Evolutionary conservation across 1,139 yeast species (phyloP).

Genomic region (Scheffersomyces quercinus): DNA sequence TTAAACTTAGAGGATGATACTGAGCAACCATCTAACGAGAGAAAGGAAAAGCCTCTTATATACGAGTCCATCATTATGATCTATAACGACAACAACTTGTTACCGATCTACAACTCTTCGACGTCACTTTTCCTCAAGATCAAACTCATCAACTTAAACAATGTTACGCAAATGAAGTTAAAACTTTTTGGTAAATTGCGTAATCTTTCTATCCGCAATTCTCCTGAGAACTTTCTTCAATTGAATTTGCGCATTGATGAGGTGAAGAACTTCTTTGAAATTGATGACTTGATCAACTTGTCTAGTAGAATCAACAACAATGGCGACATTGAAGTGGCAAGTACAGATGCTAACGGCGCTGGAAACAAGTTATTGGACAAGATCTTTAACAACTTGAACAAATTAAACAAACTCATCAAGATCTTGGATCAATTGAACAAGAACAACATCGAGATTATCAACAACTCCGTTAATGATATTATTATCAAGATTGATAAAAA

Average conservation of each 20-base stretch:
- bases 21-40: neutral
- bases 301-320: slow-evolving; percentile 20
- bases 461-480: slow-evolving; percentile 31
- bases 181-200: slow-evolving; percentile 33
- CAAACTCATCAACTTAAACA: slow-evolving; percentile 20
- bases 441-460: slow-evolving; percentile 27
- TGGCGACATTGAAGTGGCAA: slow-evolving; percentile 6
- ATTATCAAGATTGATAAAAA: slow-evolving; percentile 30
- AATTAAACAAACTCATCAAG: slow-evolving; percentile 33
- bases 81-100: slow-evolving; percentile 32
- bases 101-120: slow-evolving; percentile 39
- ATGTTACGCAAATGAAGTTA: slow-evolving; percentile 26
- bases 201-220: slow-evolving; percentile 19
- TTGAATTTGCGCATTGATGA: slow-evolving; percentile 24
- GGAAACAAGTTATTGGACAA: slow-evolving; percentile 20
- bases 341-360: neutral
- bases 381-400: slow-evolving; percentile 31
- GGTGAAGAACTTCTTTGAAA: slow-evolving; percentile 26
- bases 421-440: slow-evolving; percentile 35
- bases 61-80: slow-evolving; percentile 36
- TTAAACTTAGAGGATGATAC: neutral
- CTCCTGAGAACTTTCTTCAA: slow-evolving; percentile 15
- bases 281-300: slow-evolving; percentile 28
- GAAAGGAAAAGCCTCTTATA: slow-evolving; percentile 3
- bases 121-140: slow-evolving; percentile 37